Conservation (phyloP, 1,284 basidiomycete species). For the Melanopsichium pennsylvanicum region DNA sequence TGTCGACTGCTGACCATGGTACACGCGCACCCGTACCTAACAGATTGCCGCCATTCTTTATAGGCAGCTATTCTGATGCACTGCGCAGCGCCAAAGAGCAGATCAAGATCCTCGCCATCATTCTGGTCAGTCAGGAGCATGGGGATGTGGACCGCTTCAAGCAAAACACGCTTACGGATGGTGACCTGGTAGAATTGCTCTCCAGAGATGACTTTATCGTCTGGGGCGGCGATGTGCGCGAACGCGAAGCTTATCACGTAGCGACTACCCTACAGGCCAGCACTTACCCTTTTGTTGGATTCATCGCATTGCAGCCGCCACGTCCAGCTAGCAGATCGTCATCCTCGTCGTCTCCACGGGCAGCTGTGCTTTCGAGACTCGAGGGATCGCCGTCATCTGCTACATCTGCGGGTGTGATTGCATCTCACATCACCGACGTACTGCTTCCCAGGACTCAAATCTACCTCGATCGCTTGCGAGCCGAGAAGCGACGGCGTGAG, state of each 20-base stretch:
- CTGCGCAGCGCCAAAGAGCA: conserved; percentile 77
- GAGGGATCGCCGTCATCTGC: conserved; percentile 50
- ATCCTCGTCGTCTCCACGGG: conserved; percentile 27
- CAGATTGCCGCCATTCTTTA: conserved; percentile 70
- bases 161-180: conserved; percentile 79
- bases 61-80: conserved; percentile 83
- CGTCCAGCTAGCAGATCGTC: conserved; percentile 29
- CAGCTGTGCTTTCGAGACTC: conserved; percentile 53
- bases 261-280: conserved; percentile 85
- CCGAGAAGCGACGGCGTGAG: conserved; percentile 43
- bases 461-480: conserved; percentile 48
- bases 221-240: conserved; percentile 85
- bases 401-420: conserved; percentile 39
- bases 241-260: conserved; percentile 83
- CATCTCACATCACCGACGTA: conserved; percentile 51
- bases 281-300: conserved; percentile 90
- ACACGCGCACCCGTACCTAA: conserved; percentile 14
- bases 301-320: conserved; percentile 82
- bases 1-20: not conserved
- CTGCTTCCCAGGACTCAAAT: conserved; percentile 49
- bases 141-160: conserved; percentile 88
- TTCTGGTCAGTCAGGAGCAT: conserved; percentile 89
- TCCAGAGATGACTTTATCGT: conserved; percentile 77
- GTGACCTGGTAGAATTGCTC: conserved; percentile 74
- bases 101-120: conserved; percentile 77